Base-by-base conservation (phyloP, 1,284 basidiomycete genomes). In the Ceratobasidium theobromae region DNA sequence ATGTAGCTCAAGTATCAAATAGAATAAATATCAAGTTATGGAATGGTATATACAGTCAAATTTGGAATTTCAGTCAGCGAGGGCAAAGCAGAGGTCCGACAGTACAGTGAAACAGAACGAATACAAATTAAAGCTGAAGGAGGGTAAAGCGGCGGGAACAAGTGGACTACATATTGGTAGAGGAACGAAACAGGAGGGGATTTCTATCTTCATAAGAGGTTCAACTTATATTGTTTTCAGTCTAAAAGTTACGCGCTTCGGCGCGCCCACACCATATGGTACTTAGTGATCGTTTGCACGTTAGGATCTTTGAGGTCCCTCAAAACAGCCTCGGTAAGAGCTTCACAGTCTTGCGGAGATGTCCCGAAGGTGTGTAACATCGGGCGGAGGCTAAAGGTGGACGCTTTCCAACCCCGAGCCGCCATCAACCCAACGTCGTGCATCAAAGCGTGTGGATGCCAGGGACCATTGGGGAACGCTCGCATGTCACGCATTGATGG, bases 201-300 rank as follows among this genome's bases (percentile, higher is more conserved):
- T n/a, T n/a, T 62, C 48, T 25, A 46, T 23, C 4, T 52, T 51
- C 58, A 62, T 52, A 51, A n/a, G n/a, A n/a, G n/a, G n/a, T 14
- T 32, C 45, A 38, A 38, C 41, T 35, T 62, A 62, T 28, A 30
- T 49, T 38, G 9, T n/a, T 8, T 38, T 60, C 57, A 38, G 30
- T 60, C 57, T 30, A 60, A 48, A 60, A 9, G 23, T 52, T 52
- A 62, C 27, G 25, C 46, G 25, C 48, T 52, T 27, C 58, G 58
- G 16, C 58, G 58, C 16, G 65, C 65, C 57, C 52, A 69, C 21
- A 67, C 52, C 51, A 66, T 67, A 46, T 69, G 68, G 30, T 51
- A 69, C 30, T 67, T 66, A 53, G 52, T 40, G 28, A 62, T 23
- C 33, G 64, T 48, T 41, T 64, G 55, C n/a, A 65, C 23, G 30